Evolutionary conservation across 108 stramenopile species (phyloP).

Genomic region (Discostella stelligeroides): DNA sequence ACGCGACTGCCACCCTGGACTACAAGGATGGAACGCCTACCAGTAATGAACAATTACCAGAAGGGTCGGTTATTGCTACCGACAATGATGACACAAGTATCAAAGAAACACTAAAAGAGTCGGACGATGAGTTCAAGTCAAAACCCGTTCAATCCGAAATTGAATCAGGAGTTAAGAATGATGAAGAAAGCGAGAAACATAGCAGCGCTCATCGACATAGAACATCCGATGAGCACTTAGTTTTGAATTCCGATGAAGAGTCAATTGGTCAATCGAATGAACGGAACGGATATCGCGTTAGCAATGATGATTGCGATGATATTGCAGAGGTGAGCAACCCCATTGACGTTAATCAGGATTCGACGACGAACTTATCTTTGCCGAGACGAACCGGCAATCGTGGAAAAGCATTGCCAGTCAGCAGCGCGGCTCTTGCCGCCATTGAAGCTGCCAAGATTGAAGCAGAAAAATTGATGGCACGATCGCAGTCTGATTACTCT

Average conservation of each 20-base stretch:
- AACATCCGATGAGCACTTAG: not conserved
- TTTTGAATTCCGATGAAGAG: constrained; percentile 7
- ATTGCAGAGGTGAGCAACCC: too few species aligned
- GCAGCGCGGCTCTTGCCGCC: constrained; percentile 33
- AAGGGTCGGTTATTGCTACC: too few species aligned
- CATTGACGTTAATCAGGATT: too few species aligned
- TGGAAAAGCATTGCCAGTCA: constrained; percentile 7
- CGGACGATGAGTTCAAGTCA: too few species aligned
- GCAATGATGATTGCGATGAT: not conserved
- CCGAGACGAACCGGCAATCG: not conserved
- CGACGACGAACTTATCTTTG: not conserved
- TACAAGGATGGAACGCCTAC: not conserved
- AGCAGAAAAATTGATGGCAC: constrained; percentile 34
- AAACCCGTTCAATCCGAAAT: too few species aligned
- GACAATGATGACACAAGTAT: too few species aligned
- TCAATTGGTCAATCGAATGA: not conserved
- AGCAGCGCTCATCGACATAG: not conserved
- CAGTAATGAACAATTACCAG: too few species aligned
- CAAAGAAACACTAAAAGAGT: too few species aligned
- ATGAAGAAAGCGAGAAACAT: not conserved
- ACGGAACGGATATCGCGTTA: not conserved
- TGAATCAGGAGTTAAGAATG: too few species aligned
- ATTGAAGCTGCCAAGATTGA: constrained; percentile 32
- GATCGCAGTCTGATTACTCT: constrained; percentile 8
- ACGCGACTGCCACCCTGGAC: constrained; percentile 1